phyloP scores from a whole-genome alignment of 768 basidiomycete species.

The Candolleomyces eurysporus region DNA sequence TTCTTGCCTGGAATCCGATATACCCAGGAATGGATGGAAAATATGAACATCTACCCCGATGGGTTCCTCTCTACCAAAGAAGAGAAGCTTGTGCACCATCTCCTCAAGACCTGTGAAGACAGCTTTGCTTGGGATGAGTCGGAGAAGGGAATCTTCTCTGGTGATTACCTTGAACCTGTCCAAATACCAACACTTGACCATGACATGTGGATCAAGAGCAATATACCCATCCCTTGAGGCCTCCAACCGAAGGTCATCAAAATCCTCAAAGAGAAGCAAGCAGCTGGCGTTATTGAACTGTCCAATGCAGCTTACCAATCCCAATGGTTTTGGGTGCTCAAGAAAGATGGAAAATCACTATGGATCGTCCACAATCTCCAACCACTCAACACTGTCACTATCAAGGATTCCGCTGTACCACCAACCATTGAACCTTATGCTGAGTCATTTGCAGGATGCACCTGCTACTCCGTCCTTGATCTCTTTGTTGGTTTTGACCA shows the following conservation, averaged over 20 bases:
- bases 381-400: conserved; percentile 34
- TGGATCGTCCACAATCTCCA: conserved; percentile 34
- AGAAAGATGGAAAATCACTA: conserved; percentile 35
- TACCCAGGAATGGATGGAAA: conserved; percentile 25
- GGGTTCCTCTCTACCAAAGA: conserved; percentile 35
- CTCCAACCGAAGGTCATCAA: conserved; percentile 28
- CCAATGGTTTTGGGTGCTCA: conserved; percentile 38
- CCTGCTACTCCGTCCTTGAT: conserved; percentile 25
- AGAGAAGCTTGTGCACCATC: conserved; percentile 31
- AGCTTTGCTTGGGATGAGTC: conserved; percentile 37
- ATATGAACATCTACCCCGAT: conserved; percentile 21
- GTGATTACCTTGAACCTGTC: conserved; percentile 32
- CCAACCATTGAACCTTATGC: conserved; percentile 31
- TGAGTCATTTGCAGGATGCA: conserved; percentile 30
- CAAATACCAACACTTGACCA: conserved; percentile 34
- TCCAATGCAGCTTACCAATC: conserved; percentile 38
- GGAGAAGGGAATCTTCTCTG: conserved; percentile 30
- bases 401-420: conserved; percentile 32
- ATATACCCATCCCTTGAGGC: conserved; percentile 31
- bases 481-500: conserved; percentile 29
- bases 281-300: conserved; percentile 37
- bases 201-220: conserved; percentile 21
- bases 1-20: conserved; percentile 26
- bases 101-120: conserved; percentile 27
- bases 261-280: conserved; percentile 33